Conservation (phyloP, 2,329 filamentous ascomycete species). For the Fusarium secorum region DNA sequence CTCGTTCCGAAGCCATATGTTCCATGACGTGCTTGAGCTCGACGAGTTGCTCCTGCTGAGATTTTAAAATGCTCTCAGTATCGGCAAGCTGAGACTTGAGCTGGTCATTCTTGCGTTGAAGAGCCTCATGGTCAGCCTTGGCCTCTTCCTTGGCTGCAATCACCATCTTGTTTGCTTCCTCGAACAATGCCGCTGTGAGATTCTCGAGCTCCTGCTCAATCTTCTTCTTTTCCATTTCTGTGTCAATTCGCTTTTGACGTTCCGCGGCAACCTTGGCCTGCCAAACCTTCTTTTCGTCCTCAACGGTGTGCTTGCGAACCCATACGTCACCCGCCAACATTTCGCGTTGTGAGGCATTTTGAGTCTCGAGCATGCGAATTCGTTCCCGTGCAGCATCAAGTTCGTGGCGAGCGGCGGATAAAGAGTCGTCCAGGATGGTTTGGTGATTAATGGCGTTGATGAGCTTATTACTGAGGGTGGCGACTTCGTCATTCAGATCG, state of each 20-base stretch:
- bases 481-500: slow-evolving; percentile 76
- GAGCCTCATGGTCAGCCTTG: slow-evolving; percentile 79
- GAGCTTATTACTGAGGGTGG: slow-evolving; percentile 90
- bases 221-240: slow-evolving; percentile 81
- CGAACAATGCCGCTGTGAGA: slow-evolving; percentile 90
- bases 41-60: slow-evolving; percentile 90
- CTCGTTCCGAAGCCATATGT: slow-evolving; percentile 76
- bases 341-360: slow-evolving; percentile 73
- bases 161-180: slow-evolving; percentile 99
- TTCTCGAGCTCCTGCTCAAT: slow-evolving; percentile 94
- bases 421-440: slow-evolving; percentile 86
- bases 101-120: slow-evolving; percentile 87
- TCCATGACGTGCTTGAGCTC: slow-evolving; percentile 95
- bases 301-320: slow-evolving; percentile 76
- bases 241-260: slow-evolving; percentile 67
- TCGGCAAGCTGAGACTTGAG: slow-evolving; percentile 85
- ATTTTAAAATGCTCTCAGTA: slow-evolving; percentile 83
- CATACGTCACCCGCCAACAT: slow-evolving; percentile 78
- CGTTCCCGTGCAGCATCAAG: slow-evolving; percentile 75
- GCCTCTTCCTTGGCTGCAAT: slow-evolving; percentile 87
- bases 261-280: slow-evolving; percentile 70
- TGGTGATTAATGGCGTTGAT: slow-evolving; percentile 98
- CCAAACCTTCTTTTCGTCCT: slow-evolving; percentile 72
- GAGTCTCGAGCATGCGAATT: slow-evolving; percentile 71
- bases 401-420: slow-evolving; percentile 84